These are phyloP conservation scores for Pyrenochaeta sp. DNA, from an alignment of 2,329 filamentous ascomycete species.

Conservation along the genomic window DNA sequence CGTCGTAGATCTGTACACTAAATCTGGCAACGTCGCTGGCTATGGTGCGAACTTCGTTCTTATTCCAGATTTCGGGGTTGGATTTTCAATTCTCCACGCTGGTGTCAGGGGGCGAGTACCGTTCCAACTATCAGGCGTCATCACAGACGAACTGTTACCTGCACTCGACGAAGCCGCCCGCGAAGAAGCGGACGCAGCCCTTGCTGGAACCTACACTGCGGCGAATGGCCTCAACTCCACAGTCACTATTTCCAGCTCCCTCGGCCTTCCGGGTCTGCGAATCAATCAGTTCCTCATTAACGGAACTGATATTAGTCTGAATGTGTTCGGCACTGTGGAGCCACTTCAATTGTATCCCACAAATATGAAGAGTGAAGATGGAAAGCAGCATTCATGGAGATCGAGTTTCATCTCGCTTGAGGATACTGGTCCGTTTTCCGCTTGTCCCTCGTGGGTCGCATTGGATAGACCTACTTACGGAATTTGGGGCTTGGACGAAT, in stretches of 20 bases:
- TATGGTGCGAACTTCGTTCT: constrained; percentile 52
- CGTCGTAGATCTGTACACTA: constrained; percentile 50
- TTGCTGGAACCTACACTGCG: constrained; percentile 34
- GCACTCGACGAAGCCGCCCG: constrained; percentile 34
- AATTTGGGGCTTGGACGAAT: constrained; percentile 13
- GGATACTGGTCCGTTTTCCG: constrained; percentile 11
- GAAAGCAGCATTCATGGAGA: constrained; percentile 11
- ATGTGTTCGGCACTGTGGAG: neutral
- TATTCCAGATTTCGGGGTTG: constrained; percentile 54
- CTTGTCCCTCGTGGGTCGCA: constrained; percentile 17
- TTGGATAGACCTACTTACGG: constrained; percentile 15
- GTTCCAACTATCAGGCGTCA: constrained; percentile 6
- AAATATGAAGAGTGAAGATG: constrained; percentile 10
- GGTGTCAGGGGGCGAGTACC: constrained; percentile 20
- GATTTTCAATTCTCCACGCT: constrained; percentile 49
- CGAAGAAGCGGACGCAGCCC: constrained; percentile 30
- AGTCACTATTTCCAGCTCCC: constrained; percentile 29
- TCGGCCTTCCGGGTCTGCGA: constrained; percentile 32
- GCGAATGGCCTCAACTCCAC: constrained; percentile 32
- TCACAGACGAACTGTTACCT: constrained; percentile 21
- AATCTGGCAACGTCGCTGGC: constrained; percentile 51
- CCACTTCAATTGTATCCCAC: constrained; percentile 18
- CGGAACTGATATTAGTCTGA: constrained; percentile 37
- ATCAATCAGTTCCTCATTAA: constrained; percentile 42
- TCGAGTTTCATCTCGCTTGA: constrained; percentile 2